phyloP scores from a whole-genome alignment of 352 stramenopile genomes.

The Globisporangium abappressorium region DNA sequence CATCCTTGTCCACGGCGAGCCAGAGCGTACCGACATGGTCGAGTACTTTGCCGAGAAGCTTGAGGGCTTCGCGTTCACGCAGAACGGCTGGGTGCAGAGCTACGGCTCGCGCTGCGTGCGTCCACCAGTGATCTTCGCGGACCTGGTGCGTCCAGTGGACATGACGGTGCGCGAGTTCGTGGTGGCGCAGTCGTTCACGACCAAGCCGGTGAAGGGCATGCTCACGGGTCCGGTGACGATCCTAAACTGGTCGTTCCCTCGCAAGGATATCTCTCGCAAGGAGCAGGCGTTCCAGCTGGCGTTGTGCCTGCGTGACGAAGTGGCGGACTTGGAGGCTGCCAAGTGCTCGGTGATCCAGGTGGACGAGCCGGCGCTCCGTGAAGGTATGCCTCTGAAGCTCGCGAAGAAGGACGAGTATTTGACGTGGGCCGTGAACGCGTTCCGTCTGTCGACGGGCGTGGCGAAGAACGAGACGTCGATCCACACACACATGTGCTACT shows the following conservation, averaged over 20 bases:
- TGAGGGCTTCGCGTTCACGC: conserved; percentile 89
- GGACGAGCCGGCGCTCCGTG: conserved; percentile 90
- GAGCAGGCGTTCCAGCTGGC: conserved; percentile 89
- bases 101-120: conserved; percentile 92
- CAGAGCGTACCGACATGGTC: conserved; percentile 94
- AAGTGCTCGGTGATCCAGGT: conserved; percentile 91
- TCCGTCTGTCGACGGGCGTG: conserved; percentile 85
- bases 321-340: conserved; percentile 86
- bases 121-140: conserved; percentile 89
- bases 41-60: conserved; percentile 95
- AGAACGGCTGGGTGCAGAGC: conserved; percentile 93
- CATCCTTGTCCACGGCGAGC: conserved; percentile 93
- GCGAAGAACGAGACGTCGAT: conserved; percentile 90
- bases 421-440: conserved; percentile 78
- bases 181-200: conserved; percentile 87
- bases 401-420: conserved; percentile 84
- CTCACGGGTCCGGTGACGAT: conserved; percentile 93
- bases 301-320: conserved; percentile 88
- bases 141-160: conserved; percentile 75
- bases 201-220: conserved; percentile 93
- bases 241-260: conserved; percentile 95
- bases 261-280: conserved; percentile 88
- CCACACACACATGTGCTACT: conserved; percentile 97
- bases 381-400: conserved; percentile 89
- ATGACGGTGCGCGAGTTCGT: conserved; percentile 92